Evolutionary conservation across 495 filamentous ascomycete genomes (phyloP), one percentile per base, ranked within the genome.

Genomic region (Sabuloglossum arenarium): DNA sequence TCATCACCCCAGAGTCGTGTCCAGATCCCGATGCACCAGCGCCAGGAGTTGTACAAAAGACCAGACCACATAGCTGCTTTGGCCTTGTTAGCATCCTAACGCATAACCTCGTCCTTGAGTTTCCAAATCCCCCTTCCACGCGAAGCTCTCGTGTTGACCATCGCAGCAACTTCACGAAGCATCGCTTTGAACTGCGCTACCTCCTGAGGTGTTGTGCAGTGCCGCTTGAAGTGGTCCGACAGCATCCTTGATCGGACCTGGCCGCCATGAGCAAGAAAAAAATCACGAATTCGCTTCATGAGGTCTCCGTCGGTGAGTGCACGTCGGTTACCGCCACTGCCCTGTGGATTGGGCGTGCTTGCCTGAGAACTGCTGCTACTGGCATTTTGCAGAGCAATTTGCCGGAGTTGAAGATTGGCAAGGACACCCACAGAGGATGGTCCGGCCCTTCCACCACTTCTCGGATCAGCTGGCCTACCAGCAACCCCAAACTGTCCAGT

Each of bases 401-500:
- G 77, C 4, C 78, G 70, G 46, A 70, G 68, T 10, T 77, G 71
- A n/a, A 86, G 70, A 29, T 78, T 76, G 14, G 76, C 73, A 2
- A 86, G 61, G 3, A 87, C 70, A 50, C 70, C 70, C 3, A 75
- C 70, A 6, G 80, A 82, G 5, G 76, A 60, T 8, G 72, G 71
- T 4, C 70, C 73, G 25, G 57, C 59, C 11, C 64, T 56, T 31
- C 63, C 52, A 10, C 21, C n/a, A 50, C 37, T 49, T 51, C 58
- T 39, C 0, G 67, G 63, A 0, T 64, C 63, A 60, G 69, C 65
- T 1, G 74, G 73, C 32, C 73, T 71, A 0, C 90, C 90, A 3
- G 79, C 82, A 31, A 79, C 71, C 8, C 91, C 91, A 45, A 82
- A 76, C 56, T 79, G 73, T 10, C 91, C 91, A 0, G 91, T 98